Percentiles rank a stretch among this genome's conserved stretches.
Evolutionary conservation across 2,329 filamentous ascomycete genomes (phyloP).

Genomic region (Aspergillus niger): DNA sequence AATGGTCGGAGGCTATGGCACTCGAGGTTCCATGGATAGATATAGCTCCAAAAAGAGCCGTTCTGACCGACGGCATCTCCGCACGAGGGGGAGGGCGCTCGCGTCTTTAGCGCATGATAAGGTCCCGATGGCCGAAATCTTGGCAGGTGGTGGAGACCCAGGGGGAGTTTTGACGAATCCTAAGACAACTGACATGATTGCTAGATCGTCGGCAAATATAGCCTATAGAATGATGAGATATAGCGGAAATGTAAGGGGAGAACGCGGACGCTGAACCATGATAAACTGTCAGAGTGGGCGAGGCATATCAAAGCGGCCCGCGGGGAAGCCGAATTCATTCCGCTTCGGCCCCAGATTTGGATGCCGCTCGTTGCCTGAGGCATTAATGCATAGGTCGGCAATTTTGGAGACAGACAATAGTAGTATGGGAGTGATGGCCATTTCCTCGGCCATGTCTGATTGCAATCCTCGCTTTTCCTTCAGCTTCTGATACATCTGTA

Average conservation of each 20-base stretch:
- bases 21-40: background rate
- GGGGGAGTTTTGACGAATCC: background rate
- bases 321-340: conserved; percentile 7
- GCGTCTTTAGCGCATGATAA: background rate
- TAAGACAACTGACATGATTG: background rate
- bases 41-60: background rate
- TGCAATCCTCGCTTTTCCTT: background rate
- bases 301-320: background rate
- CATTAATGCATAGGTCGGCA: background rate
- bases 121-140: conserved; percentile 2
- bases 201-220: conserved; percentile 1
- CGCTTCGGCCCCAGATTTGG: conserved; percentile 13
- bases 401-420: background rate
- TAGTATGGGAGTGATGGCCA: background rate
- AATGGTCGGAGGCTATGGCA: background rate
- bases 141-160: background rate
- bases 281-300: background rate
- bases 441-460: background rate
- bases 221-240: background rate
- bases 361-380: conserved; percentile 1
- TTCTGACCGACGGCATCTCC: background rate
- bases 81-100: background rate
- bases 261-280: background rate
- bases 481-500: background rate
- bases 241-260: background rate